phyloP scores from a whole-genome alignment of 768 basidiomycete species.

The Polyporus arcularius region DNA sequence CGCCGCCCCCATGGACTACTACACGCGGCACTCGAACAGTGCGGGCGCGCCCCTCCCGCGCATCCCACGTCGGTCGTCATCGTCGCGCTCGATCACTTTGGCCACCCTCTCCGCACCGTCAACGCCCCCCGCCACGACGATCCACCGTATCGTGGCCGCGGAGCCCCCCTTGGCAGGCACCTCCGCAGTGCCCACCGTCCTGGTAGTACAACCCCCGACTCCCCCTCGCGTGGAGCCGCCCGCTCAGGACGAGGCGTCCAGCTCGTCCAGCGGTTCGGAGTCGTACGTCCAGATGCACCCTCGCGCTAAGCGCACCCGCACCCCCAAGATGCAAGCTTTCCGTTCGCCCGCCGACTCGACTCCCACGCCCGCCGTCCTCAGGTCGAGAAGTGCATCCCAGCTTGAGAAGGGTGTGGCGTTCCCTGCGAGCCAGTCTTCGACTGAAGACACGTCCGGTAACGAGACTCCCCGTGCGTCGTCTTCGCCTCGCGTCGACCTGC shows the following conservation, averaged over 20 bases:
- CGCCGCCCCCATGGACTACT: constrained; percentile 23
- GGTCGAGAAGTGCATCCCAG: constrained; percentile 7
- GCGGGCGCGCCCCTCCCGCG: constrained; percentile 64
- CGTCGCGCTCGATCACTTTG: constrained; percentile 20
- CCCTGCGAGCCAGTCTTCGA: constrained; percentile 4
- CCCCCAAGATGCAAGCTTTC: constrained; percentile 28
- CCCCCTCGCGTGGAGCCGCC: constrained; percentile 18
- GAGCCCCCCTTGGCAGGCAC: constrained; percentile 25
- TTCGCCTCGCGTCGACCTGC: neutral
- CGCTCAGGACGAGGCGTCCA: constrained; percentile 8
- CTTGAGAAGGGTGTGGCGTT: constrained; percentile 10
- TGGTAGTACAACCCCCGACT: constrained; percentile 30
- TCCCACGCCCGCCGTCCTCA: constrained; percentile 42
- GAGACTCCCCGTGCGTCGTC: constrained; percentile 21
- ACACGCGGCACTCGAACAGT: constrained; percentile 44
- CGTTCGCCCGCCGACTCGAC: constrained; percentile 45
- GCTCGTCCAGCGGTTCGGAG: constrained; percentile 21
- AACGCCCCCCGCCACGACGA: constrained; percentile 36
- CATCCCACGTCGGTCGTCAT: constrained; percentile 53
- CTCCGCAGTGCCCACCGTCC: constrained; percentile 17
- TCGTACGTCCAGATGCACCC: constrained; percentile 23
- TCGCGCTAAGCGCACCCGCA: constrained; percentile 28
- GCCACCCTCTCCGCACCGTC: constrained; percentile 9
- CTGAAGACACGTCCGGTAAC: constrained; percentile 5
- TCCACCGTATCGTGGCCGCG: constrained; percentile 63